A percentile compares a stretch with the other conserved stretches of the same genome.
Evolutionary conservation across 2,329 filamentous ascomycete genomes (phyloP).

Genomic region (Penicillium paneum): DNA sequence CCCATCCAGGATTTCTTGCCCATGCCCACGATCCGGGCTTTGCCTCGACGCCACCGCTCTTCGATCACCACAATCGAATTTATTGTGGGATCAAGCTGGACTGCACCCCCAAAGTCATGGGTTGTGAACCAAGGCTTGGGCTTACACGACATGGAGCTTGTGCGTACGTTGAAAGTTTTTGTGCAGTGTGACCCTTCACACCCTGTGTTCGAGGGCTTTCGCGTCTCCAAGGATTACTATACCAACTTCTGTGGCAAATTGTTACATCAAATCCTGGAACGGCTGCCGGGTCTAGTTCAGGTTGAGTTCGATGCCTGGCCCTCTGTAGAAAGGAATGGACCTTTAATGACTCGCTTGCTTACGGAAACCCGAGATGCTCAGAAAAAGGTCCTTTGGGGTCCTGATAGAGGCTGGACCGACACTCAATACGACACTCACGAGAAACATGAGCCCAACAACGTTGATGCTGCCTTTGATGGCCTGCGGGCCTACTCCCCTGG

Average conservation of each 20-base stretch:
- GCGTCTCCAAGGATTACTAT: slow-evolving; percentile 56
- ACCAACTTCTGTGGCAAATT: slow-evolving; percentile 54
- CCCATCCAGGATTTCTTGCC: slow-evolving; percentile 50
- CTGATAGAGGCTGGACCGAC: slow-evolving; percentile 39
- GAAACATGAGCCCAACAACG: slow-evolving; percentile 7
- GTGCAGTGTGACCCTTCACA: slow-evolving; percentile 56
- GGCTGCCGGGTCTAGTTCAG: slow-evolving; percentile 47
- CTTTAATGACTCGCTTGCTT: slow-evolving; percentile 51
- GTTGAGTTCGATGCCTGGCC: slow-evolving; percentile 59
- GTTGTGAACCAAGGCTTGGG: slow-evolving; percentile 50
- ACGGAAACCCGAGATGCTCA: slow-evolving; percentile 32
- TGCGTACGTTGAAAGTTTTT: slow-evolving; percentile 54
- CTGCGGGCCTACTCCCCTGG: slow-evolving; percentile 8
- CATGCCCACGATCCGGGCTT: slow-evolving; percentile 46
- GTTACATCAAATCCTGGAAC: slow-evolving; percentile 49
- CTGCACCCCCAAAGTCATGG: slow-evolving; percentile 54
- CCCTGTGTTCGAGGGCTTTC: slow-evolving; percentile 55
- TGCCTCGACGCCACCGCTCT: slow-evolving; percentile 51
- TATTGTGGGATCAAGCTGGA: slow-evolving; percentile 59
- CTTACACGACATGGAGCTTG: slow-evolving; percentile 46
- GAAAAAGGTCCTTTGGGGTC: slow-evolving; percentile 42
- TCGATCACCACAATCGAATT: slow-evolving; percentile 55
- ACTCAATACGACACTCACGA: slow-evolving; percentile 20
- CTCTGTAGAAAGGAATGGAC: slow-evolving; percentile 50
- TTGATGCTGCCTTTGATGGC: slow-evolving; percentile 15